Base-by-base conservation (phyloP, 2,329 filamentous ascomycete species). In the Chaetomiaceae sp. region DNA sequence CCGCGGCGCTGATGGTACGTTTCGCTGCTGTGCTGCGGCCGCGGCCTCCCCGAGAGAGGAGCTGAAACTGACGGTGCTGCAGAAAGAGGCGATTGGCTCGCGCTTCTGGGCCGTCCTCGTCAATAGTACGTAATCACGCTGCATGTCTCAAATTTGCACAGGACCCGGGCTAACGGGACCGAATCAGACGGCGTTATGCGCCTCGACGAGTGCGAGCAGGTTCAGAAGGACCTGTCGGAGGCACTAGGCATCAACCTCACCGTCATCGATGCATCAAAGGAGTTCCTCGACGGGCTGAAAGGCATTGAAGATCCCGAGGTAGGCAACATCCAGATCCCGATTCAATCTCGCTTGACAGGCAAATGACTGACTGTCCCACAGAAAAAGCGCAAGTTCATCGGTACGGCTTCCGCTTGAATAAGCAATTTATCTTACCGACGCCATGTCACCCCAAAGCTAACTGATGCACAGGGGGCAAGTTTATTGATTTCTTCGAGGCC, bases 181-280 rank as follows among this genome's bases (percentile, higher is more conserved):
- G n/a, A 50, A 43, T 42, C 42, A 39, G 51, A 51, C 35, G 27
- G 55, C 58, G 66, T 88, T 42, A 83, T 98, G 76, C 81, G 93
- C 32, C 74, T 93, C 24, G 83, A 95, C 61, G 93, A 97, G 66
- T 89, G 84, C 56, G 70, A 83, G 55, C 73, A 84, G 59, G 93
- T 97, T 42, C 83, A 95, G 66, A 73, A 88, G 65, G 90, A 81
- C 0, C 77, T 97, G 2, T 75, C 76, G 2, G 65, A 89, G 60
- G 83, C 93, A 55, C 78, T 97, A 1, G 87, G 87, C 1, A 94
- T 97, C 66, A 93, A 95, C 65, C 74, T 97, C 3, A 95, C 87
- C 0, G 84, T 97, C 22, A 80, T 94, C 2, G 86, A 97, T 62
- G 89, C 81, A 0, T 76, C 77, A 9, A 74, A 94, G 50, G 71